These are phyloP conservation scores for Nemania diffusa DNA, from an alignment of 2,329 filamentous ascomycete genomes.

Conservation along the genomic window DNA sequence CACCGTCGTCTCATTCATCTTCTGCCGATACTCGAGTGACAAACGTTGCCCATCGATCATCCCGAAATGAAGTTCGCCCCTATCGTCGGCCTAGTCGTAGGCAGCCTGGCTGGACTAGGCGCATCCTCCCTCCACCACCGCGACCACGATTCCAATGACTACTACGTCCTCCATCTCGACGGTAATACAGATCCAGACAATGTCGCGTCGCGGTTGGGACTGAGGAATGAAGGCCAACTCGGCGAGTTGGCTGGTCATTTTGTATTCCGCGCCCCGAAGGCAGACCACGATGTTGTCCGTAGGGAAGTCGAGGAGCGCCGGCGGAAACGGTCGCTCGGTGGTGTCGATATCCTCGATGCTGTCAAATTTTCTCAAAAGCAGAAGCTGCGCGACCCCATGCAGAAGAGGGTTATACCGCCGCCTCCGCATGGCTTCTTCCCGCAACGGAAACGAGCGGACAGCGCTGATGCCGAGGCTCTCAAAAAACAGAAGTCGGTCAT, in stretches of 20 bases:
- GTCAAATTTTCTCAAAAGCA: conserved; percentile 85
- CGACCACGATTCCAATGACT: conserved; percentile 84
- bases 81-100: conserved; percentile 61
- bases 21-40: conserved; percentile 6
- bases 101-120: conserved; percentile 61
- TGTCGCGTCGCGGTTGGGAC: conserved; percentile 77
- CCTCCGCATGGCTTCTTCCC: conserved; percentile 46
- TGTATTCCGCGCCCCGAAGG: conserved; percentile 80
- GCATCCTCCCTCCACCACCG: conserved; percentile 66
- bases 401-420: conserved; percentile 62
- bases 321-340: conserved; percentile 68
- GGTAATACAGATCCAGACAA: conserved; percentile 71
- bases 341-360: conserved; percentile 72
- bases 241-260: conserved; percentile 84
- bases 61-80: conserved; percentile 62
- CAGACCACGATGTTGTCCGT: conserved; percentile 68
- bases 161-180: conserved; percentile 90
- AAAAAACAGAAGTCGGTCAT: conserved; percentile 70
- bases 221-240: conserved; percentile 83
- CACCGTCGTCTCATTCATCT: not conserved
- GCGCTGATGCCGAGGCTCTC: conserved; percentile 58
- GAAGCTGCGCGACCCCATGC: conserved; percentile 59
- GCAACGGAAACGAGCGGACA: conserved; percentile 41
- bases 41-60: conserved; percentile 9
- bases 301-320: conserved; percentile 63